Evolutionary conservation across 2,329 filamentous ascomycete genomes (phyloP), one percentile per base, ranked within the genome.

Genomic region (Phyllosticta citribraziliensis): DNA sequence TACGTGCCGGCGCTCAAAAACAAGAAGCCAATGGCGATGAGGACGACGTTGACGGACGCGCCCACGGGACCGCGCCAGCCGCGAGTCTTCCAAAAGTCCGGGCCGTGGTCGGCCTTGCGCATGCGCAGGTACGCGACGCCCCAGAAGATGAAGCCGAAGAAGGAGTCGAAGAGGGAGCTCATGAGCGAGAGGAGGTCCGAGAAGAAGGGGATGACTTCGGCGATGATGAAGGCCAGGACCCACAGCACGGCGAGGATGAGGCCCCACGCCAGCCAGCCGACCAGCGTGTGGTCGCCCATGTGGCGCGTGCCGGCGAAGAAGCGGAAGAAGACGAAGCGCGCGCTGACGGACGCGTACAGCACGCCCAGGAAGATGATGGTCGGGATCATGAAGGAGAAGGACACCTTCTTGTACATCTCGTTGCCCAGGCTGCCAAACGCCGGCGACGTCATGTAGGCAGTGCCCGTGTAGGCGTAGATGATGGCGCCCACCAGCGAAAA

Each of bases 91-190:
- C 82, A 79, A 33, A 82, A 79, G 0, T 78, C 75, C 2, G 80
- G 70, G 6, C 81, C 79, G 40, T 84, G 80, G 64, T 89, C 87
- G 1, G 82, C 87, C 20, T 76, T 77, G 55, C 88, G 81, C 88
- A 93, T 89, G 61, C 88, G 83, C 69, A 91, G 82, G 70, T 90
- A 93, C 0, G 88, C 89, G 1, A 90, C 82, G 12, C 88, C 89
- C 89, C 89, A 97, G 79, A 96, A 97, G 70, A 96, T 96, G 79
- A 96, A 97, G 24, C 92, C 92, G 68, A 93, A 93, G 80, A 91
- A 93, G 59, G 88, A 93, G 75, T 96, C 91, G 70, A 96, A 96
- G 1, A 96, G 82, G 3, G 90, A 90, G n/a, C 86, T 88, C 87
- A 91, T 89, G 64, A 91, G 79, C 4, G 85, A 86, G n/a, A 82